These are phyloP conservation scores for Nannochloropsis salina DNA, from an alignment of 108 stramenopile species.

Conservation along the genomic window DNA sequence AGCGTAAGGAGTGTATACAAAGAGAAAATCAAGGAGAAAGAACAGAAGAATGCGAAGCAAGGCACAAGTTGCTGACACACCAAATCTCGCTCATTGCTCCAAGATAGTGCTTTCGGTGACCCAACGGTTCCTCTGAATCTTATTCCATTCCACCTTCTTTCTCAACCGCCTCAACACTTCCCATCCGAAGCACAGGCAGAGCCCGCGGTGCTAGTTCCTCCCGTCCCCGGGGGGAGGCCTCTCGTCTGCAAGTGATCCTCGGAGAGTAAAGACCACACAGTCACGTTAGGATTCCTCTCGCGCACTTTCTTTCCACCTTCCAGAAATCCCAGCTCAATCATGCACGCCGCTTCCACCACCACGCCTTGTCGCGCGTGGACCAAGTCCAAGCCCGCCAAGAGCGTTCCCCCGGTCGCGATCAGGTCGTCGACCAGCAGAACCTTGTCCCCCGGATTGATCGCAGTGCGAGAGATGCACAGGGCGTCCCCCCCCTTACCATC, in stretches of 20 bases:
- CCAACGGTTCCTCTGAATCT: too few relatives aligned
- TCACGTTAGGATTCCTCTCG: constrained; percentile 34
- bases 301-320: constrained; percentile 37
- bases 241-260: constrained; percentile 36
- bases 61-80: too few relatives aligned
- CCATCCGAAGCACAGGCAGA: too few relatives aligned
- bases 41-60: too few relatives aligned
- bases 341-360: constrained; percentile 58
- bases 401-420: constrained; percentile 95
- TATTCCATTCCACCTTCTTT: too few relatives aligned
- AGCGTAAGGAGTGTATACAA: too few relatives aligned
- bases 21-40: too few relatives aligned
- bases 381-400: constrained; percentile 54
- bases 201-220: too few relatives aligned
- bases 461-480: constrained; percentile 79
- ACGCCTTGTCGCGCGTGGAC: constrained; percentile 45
- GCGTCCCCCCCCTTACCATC: constrained; percentile 56
- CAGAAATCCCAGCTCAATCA: constrained; percentile 51
- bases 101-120: too few relatives aligned
- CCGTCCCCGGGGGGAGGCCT: background rate
- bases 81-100: too few relatives aligned
- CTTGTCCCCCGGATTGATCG: constrained; percentile 67
- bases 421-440: constrained; percentile 95
- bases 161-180: too few relatives aligned
- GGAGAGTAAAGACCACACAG: constrained; percentile 44